phyloP scores from a whole-genome alignment of 2,329 filamentous ascomycete genomes.

The Colletotrichum tamarilloi region DNA sequence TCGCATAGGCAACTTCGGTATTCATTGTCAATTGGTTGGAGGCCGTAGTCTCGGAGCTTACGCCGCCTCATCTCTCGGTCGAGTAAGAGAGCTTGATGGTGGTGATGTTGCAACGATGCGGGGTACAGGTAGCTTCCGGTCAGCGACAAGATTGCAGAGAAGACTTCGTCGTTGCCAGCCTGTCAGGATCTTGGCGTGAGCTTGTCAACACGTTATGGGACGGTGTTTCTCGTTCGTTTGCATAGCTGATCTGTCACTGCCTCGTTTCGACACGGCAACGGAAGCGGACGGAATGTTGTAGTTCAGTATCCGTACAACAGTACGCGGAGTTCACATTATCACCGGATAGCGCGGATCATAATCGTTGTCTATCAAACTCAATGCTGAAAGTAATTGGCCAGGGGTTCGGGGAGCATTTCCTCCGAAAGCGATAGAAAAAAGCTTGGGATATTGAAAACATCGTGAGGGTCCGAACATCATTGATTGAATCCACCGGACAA shows the following conservation, averaged over 20 bases:
- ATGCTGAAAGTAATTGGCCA: neutral
- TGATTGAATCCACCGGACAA: neutral
- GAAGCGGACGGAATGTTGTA: constrained; percentile 9
- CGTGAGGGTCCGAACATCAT: neutral
- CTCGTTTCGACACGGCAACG: neutral
- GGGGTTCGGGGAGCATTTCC: constrained; percentile 10
- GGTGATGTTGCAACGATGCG: neutral
- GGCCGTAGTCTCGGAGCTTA: neutral
- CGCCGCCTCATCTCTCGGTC: neutral
- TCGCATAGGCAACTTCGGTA: too few species aligned
- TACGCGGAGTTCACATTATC: neutral
- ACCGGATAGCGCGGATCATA: constrained; percentile 17
- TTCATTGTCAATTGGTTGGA: too few species aligned
- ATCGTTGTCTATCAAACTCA: neutral
- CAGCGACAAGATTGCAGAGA: neutral
- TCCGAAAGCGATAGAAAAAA: constrained; percentile 9
- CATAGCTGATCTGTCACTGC: neutral
- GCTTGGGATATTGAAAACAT: constrained; percentile 7
- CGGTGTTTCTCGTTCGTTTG: neutral
- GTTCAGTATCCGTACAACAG: neutral
- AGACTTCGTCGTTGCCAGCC: neutral
- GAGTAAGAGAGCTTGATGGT: neutral
- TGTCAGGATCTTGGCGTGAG: neutral
- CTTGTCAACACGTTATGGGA: neutral
- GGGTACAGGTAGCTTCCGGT: neutral